Conservation (phyloP, 2,329 filamentous ascomycete genomes). For the Botryotinia globosa region DNA sequence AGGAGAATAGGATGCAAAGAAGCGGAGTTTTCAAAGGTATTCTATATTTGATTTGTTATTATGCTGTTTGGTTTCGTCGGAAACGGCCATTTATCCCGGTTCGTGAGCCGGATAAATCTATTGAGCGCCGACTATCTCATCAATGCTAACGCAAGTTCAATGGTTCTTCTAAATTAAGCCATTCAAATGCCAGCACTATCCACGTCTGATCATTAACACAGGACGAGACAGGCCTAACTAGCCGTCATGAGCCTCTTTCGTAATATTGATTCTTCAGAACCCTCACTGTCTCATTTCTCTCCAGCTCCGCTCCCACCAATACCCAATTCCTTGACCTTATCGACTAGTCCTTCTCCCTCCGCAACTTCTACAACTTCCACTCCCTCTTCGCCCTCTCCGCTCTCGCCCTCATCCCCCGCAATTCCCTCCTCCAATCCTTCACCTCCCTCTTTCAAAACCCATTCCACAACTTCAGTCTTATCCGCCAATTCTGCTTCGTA, state of each 20-base stretch:
- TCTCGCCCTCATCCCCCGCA: constrained; percentile 30
- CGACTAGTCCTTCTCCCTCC: neutral
- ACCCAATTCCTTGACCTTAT: neutral
- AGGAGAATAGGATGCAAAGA: neutral
- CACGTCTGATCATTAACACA: too few relatives aligned
- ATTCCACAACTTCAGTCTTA: constrained; percentile 63
- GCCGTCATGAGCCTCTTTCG: too few relatives aligned
- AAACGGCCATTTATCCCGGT: neutral
- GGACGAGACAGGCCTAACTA: neutral
- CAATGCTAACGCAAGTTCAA: neutral
- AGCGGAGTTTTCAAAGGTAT: neutral
- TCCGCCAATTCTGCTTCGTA: constrained; percentile 71
- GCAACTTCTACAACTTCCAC: constrained; percentile 17
- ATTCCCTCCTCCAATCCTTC: constrained; percentile 41
- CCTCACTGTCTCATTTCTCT: neutral
- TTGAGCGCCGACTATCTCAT: neutral
- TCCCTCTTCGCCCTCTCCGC: constrained; percentile 25
- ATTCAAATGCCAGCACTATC: neutral
- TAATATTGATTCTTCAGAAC: neutral
- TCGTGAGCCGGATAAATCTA: neutral
- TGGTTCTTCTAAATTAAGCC: neutral
- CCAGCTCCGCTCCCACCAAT: neutral
- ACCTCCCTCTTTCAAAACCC: constrained; percentile 42
- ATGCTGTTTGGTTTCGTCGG: neutral
- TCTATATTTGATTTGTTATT: neutral